Evolutionary conservation across 2,329 filamentous ascomycete species (phyloP).

Genomic region (Claviceps purpurea): DNA sequence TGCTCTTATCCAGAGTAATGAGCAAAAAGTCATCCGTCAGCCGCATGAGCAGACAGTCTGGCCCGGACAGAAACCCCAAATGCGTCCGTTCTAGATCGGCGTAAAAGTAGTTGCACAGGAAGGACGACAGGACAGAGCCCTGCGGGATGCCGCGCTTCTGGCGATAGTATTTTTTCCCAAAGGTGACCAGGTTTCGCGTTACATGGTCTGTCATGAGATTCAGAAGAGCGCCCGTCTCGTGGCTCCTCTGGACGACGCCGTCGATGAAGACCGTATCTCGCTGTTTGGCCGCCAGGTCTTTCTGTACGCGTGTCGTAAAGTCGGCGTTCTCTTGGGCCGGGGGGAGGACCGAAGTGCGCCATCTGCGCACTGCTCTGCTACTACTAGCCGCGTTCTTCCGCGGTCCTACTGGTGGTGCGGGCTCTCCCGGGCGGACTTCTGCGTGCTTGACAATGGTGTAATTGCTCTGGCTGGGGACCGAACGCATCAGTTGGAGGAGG

Average conservation of each 20-base stretch:
- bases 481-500: conserved; percentile 53
- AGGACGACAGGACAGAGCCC: conserved; percentile 74
- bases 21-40: conserved; percentile 90
- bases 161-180: conserved; percentile 77
- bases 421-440: conserved; percentile 45
- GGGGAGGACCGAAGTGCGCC: conserved; percentile 37
- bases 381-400: conserved; percentile 8
- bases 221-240: conserved; percentile 48
- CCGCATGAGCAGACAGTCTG: conserved; percentile 57
- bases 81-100: conserved; percentile 64
- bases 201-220: conserved; percentile 67
- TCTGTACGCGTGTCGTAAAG: conserved; percentile 33
- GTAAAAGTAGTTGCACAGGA: conserved; percentile 94
- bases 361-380: conserved; percentile 32
- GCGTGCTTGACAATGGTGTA: conserved; percentile 67
- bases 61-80: conserved; percentile 48
- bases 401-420: conserved; percentile 9
- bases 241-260: conserved; percentile 42
- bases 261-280: conserved; percentile 69
- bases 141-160: conserved; percentile 88
- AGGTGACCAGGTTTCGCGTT: conserved; percentile 70
- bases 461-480: conserved; percentile 37
- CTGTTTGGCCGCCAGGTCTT: conserved; percentile 27
- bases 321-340: conserved; percentile 23
- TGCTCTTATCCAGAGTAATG: conserved; percentile 54